These are phyloP conservation scores for Bauhinia variegata DNA, from an alignment of 306 rosid species.

Conservation along the genomic window DNA sequence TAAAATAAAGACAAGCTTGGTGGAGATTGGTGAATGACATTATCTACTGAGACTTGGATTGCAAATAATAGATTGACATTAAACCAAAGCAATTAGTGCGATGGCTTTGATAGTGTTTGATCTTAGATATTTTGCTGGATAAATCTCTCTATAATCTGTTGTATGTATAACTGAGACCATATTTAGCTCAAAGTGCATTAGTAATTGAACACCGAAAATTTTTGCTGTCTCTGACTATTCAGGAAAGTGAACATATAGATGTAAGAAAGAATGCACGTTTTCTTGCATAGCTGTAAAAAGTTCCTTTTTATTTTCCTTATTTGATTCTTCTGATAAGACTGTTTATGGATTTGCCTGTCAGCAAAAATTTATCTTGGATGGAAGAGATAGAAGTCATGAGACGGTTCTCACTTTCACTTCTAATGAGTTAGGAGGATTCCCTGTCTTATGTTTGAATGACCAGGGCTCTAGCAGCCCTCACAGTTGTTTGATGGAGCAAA, in stretches of 20 bases:
- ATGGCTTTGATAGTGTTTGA: constrained; percentile 16
- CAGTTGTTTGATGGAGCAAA: constrained; percentile 30
- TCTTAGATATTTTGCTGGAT: background rate
- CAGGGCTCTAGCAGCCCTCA: constrained; percentile 30
- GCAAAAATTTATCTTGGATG: constrained; percentile 49
- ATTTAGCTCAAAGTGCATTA: background rate
- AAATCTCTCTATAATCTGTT: background rate
- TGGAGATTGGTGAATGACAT: constrained; percentile 23
- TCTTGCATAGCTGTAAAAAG: constrained; percentile 15
- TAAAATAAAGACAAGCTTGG: constrained; percentile 5
- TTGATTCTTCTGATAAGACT: constrained; percentile 22
- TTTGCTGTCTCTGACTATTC: background rate
- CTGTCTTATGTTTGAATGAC: constrained; percentile 36
- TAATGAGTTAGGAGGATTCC: constrained; percentile 33
- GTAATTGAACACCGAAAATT: background rate
- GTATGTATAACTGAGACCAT: background rate
- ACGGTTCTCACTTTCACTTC: constrained; percentile 32
- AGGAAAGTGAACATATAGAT: background rate
- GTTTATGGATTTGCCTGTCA: constrained; percentile 39
- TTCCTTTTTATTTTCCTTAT: constrained; percentile 25
- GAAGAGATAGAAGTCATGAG: constrained; percentile 30
- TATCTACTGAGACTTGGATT: constrained; percentile 1
- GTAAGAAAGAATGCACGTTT: background rate
- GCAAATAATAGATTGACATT: constrained; percentile 14
- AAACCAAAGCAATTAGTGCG: background rate